Conservation (phyloP, 164 flowering plant genomes). For the Platanus orientalis region DNA sequence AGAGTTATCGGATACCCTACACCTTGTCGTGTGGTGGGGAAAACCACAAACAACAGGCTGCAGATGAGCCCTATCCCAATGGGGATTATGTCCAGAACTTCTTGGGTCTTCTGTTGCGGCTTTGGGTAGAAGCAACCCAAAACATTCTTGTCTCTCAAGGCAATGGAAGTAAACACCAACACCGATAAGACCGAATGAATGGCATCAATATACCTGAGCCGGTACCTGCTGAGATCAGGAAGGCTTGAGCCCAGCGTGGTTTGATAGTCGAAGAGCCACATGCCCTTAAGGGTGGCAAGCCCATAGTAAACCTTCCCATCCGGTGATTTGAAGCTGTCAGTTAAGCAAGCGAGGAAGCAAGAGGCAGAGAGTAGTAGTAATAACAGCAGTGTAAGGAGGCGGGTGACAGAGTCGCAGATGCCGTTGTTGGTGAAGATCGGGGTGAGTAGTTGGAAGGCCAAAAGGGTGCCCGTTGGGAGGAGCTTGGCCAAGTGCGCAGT, state of each 20-base stretch:
- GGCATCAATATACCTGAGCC: conserved; percentile 44
- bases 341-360: conserved; percentile 58
- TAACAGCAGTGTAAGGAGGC: conserved; percentile 33
- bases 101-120: conserved; percentile 42
- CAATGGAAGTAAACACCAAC: conserved; percentile 56
- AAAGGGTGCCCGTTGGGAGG: conserved; percentile 64
- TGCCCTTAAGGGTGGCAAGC: conserved; percentile 48
- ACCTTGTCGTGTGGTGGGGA: conserved; percentile 76
- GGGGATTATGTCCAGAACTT: conserved; percentile 57
- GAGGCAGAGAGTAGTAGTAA: conserved; percentile 29
- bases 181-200: conserved; percentile 62
- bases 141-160: conserved; percentile 65
- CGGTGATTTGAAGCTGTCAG: conserved; percentile 42
- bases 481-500: conserved; percentile 58
- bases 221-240: conserved; percentile 52
- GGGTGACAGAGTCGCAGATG: conserved; percentile 33
- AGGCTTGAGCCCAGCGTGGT: conserved; percentile 5
- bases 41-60: conserved; percentile 66
- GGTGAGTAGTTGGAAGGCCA: conserved; percentile 49
- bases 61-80: conserved; percentile 63
- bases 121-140: conserved; percentile 58
- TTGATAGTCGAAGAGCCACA: conserved; percentile 41
- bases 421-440: conserved; percentile 56
- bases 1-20: conserved; percentile 91
- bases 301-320: conserved; percentile 50